Base-by-base conservation (phyloP, 768 basidiomycete genomes). In the Panellus pusillus region DNA sequence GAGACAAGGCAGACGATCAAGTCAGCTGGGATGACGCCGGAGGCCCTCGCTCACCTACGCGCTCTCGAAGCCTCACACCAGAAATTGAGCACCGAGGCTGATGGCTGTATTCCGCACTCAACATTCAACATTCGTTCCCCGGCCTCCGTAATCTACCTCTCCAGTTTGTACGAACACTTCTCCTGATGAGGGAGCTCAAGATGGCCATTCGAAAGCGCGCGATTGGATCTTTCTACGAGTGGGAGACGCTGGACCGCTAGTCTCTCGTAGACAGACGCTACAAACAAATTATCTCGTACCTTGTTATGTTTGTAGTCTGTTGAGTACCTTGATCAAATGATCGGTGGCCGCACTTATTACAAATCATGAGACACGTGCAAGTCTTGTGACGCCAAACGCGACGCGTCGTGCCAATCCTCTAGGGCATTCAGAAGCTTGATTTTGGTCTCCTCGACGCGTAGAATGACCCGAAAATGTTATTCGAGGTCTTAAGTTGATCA, bases 61-160 rank as follows among this genome's bases (percentile, higher is more conserved):
- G 49, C 47, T 12, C 63, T 74, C 6, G 51, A 63, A 14, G 37
- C 32, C 5, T 62, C 57, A 3, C 67, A 68, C 9, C 48, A 55
- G 4, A 15, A n/a, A 1, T 52, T 72, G 8, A 58, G 60, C 12
- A 49, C 56, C 2, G 47, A 68, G 47, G 66, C 70, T 0, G 70
- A 76, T 28, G 37, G 0, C 55, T 76, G 0, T 75, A 73, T 58
- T 35, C 62, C 0, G 68, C 70, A 0, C 58, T 76, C 15, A 73
- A 76, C 39, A 51, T 75, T 7, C 62, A 61, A 1, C 60, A 68
- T 3, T n/a, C 38, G 8, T 72, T 68, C 37, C 74, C 71, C 0
- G n/a, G 70, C 24, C 69, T 76, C 19, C 35, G 58, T 18, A 62
- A 62, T 9, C 36, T 71, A 12, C 51, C 63, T 18, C 39, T 66